Base-by-base conservation (phyloP, 2,329 filamentous ascomycete species). In the Colletotrichum navitas region DNA sequence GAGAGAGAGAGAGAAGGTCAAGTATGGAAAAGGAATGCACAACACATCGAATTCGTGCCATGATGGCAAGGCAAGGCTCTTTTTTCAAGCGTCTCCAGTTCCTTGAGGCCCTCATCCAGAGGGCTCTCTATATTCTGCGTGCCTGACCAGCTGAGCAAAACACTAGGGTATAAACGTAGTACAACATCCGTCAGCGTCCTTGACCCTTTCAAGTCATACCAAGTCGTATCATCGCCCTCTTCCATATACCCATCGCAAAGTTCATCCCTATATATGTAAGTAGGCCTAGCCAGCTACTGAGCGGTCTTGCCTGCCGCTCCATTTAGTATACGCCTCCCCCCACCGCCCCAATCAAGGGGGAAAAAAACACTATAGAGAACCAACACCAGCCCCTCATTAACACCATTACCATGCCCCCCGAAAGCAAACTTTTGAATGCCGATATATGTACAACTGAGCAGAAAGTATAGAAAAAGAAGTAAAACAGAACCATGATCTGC, bases 81-180 rank as follows among this genome's bases (percentile, higher is more conserved):
- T 36, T 34, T 26, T 18, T n/a, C 45, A 49, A 63, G 16, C 10
- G 12, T n/a, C 11, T 51, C 8, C 45, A 39, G 26, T 52, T 51
- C 32, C 2, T 39, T 11, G n/a, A 29, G 21, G 8, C 47, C 45
- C 45, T 41, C 60, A 3, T 52, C 59, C 45, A 63, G 34, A 41
- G 47, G 47, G 32, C 26, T 45, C n/a, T 32, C 43, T 43, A 41
- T 61, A 26, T 47, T 47, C 32, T 29, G 24, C 36, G 29, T 49
- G 24, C 29, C 64, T 51, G 45, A 52, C 60, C 45, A 52, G 60
- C n/a, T n/a, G 26, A 58, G 51, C 51, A 68, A 71, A 71, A 59
- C 68, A 68, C 68, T 68, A 59, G 68, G 68, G 68, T 71, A 71
- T 71, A 63, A 68, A 62, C 52, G 60, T 68, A 59, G 51, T 58